Evolutionary conservation across 257 asterid species (phyloP).

Genomic region (Ilex aquifolium): DNA sequence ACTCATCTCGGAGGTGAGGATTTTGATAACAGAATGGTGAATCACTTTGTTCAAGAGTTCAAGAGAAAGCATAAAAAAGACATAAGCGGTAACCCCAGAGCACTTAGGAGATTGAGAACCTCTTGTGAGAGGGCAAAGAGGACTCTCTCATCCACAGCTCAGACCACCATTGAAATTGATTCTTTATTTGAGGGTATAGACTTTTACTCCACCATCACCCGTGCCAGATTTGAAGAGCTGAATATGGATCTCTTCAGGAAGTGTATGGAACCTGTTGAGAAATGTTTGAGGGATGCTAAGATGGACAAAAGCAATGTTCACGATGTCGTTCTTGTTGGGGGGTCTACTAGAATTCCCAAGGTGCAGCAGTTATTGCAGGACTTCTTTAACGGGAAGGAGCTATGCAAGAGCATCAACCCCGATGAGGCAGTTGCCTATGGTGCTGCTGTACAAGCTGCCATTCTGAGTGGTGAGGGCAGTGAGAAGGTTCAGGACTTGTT

Average conservation of each 20-base stretch:
- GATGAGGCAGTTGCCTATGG: conserved; percentile 45
- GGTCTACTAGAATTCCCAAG: conserved; percentile 39
- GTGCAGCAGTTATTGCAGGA: conserved; percentile 35
- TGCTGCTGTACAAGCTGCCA: conserved; percentile 31
- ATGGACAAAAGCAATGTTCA: conserved; percentile 77
- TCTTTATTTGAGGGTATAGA: too few relatives aligned
- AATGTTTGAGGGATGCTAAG: conserved; percentile 84
- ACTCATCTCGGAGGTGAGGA: conserved; percentile 44
- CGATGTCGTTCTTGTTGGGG: conserved; percentile 55
- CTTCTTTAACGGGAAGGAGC: conserved; percentile 37
- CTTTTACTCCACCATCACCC: too few relatives aligned
- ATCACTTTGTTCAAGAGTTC: conserved; percentile 75
- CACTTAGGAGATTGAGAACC: conserved; percentile 63
- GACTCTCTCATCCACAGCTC: too few relatives aligned
- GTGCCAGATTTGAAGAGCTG: too few relatives aligned
- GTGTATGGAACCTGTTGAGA: conserved; percentile 91
- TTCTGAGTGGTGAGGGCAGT: too few relatives aligned
- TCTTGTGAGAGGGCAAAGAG: conserved; percentile 62
- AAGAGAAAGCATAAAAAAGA: conserved; percentile 86
- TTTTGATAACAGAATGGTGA: conserved; percentile 75
- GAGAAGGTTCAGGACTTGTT: too few relatives aligned
- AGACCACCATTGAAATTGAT: too few relatives aligned
- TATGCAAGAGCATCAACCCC: conserved; percentile 43
- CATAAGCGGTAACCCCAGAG: conserved; percentile 64
- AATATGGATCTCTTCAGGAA: conserved; percentile 44